These are phyloP conservation scores for Clavaria fumosa DNA, from an alignment of 768 basidiomycete genomes.

Conservation along the genomic window DNA sequence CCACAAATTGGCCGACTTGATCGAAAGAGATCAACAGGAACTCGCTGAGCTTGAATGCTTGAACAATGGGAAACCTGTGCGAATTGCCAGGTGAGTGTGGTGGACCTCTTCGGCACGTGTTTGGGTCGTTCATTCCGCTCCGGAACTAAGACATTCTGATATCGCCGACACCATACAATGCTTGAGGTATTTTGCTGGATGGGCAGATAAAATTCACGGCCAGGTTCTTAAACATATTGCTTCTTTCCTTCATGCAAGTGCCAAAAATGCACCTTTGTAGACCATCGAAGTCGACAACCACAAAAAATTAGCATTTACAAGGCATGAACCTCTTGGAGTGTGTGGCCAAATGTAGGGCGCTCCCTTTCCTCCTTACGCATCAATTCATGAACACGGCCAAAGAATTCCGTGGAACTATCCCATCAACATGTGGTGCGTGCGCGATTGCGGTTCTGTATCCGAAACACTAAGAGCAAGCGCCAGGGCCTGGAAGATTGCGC, in stretches of 20 bases:
- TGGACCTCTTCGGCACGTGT: neutral
- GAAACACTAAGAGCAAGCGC: constrained; percentile 2
- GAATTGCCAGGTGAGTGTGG: constrained; percentile 27
- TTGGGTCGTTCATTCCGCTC: constrained; percentile 2
- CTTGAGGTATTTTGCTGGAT: constrained; percentile 85
- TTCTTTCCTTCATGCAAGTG: neutral
- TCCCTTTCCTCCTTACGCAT: constrained; percentile 1
- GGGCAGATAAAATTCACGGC: constrained; percentile 88
- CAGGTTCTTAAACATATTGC: constrained; percentile 32
- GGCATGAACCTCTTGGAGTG: constrained; percentile 86
- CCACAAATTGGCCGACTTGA: constrained; percentile 78
- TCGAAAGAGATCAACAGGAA: constrained; percentile 69
- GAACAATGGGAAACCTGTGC: constrained; percentile 88
- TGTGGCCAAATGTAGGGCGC: constrained; percentile 72
- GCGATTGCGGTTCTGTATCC: constrained; percentile 1
- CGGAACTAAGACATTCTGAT: constrained; percentile 48
- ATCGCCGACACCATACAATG: constrained; percentile 67
- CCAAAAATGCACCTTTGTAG: constrained; percentile 18
- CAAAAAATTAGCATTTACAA: constrained; percentile 71
- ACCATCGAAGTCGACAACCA: constrained; percentile 70
- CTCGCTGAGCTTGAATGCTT: constrained; percentile 75
- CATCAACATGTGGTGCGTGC: constrained; percentile 62
- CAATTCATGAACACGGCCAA: constrained; percentile 6
- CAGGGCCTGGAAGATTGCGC: constrained; percentile 86
- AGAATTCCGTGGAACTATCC: constrained; percentile 93